A percentile compares a stretch with the other conserved stretches of the same genome.
phyloP scores from a whole-genome alignment of 1,284 basidiomycete genomes.

The Microbotryum silenes-acaulis region DNA sequence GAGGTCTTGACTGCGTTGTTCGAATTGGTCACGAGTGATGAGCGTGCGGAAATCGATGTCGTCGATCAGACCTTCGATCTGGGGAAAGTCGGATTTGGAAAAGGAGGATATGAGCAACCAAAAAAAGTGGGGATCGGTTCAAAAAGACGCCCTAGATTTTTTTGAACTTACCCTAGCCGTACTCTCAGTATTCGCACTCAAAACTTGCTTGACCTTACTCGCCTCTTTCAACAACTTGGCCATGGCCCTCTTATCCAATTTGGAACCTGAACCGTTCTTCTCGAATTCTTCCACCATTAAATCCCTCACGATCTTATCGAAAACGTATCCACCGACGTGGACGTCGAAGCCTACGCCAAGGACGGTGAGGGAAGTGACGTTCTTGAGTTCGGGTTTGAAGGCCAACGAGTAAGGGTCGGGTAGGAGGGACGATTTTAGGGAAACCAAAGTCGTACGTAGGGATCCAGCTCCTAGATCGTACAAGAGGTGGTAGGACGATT shows the following conservation, averaged over 20 bases:
- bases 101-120: background rate
- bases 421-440: constrained; percentile 56
- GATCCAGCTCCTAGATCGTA: constrained; percentile 89
- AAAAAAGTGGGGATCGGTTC: background rate
- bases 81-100: constrained; percentile 12
- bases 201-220: constrained; percentile 77
- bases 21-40: constrained; percentile 68
- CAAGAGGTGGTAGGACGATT: constrained; percentile 64
- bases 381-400: constrained; percentile 41
- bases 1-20: constrained; percentile 54
- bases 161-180: constrained; percentile 54
- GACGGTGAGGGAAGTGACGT: constrained; percentile 67
- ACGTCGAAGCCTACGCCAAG: constrained; percentile 73
- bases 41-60: constrained; percentile 84
- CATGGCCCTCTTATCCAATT: constrained; percentile 69
- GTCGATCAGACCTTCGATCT: constrained; percentile 79
- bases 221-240: constrained; percentile 92
- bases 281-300: constrained; percentile 67
- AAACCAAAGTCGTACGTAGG: constrained; percentile 76
- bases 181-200: constrained; percentile 86
- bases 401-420: constrained; percentile 38
- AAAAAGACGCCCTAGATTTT: constrained; percentile 7
- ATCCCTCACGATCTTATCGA: constrained; percentile 77
- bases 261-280: constrained; percentile 43
- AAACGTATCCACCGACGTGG: constrained; percentile 65